Evolutionary conservation across 2,329 filamentous ascomycete genomes (phyloP).

Genomic region (Periglandula ipomoeae): DNA sequence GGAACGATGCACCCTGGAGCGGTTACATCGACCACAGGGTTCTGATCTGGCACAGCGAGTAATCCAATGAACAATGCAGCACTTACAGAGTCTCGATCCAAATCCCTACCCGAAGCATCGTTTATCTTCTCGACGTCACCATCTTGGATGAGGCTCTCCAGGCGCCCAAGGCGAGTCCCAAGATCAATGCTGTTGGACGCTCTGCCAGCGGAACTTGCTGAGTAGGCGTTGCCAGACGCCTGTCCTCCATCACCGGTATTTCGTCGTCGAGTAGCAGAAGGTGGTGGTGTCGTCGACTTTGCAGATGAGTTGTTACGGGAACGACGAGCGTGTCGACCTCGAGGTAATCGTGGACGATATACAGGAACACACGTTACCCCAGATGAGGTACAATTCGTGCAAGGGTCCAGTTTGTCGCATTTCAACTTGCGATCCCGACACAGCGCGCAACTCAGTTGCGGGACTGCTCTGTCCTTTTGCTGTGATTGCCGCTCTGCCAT

Average conservation of each 20-base stretch:
- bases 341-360: conserved; percentile 10
- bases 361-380: conserved; percentile 11
- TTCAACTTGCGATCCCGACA: conserved; percentile 15
- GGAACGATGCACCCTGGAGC: neutral
- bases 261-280: neutral
- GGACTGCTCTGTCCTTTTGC: conserved; percentile 4
- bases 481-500: conserved; percentile 4
- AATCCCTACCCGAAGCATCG: neutral
- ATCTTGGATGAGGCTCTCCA: neutral
- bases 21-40: neutral
- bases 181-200: neutral
- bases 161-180: neutral
- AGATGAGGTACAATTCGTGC: conserved; percentile 12
- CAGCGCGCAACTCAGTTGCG: conserved; percentile 11
- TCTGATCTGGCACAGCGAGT: neutral
- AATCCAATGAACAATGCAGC: neutral
- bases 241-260: neutral
- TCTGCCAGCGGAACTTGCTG: neutral
- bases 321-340: conserved; percentile 12
- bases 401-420: conserved; percentile 15
- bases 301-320: conserved; percentile 1
- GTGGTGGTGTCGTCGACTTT: conserved; percentile 1
- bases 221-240: neutral
- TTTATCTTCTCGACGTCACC: neutral
- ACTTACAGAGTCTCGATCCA: neutral